A percentile compares a stretch with the other conserved stretches of the same genome.
Conservation (phyloP, 768 basidiomycete genomes). For the Russula brevipes region DNA sequence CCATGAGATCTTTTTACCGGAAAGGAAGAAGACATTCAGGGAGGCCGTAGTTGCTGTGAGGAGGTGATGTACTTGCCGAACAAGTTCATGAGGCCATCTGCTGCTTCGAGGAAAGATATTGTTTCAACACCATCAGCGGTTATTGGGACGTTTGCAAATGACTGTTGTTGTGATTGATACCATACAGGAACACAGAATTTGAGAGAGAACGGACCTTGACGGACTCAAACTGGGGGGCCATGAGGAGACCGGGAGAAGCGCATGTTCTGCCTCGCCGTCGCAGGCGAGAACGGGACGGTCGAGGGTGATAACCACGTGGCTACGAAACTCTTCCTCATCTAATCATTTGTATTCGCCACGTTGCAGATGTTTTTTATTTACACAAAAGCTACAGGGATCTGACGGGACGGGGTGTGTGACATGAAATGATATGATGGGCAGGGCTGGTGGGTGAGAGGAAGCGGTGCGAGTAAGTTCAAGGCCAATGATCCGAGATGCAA, state of each 20-base stretch:
- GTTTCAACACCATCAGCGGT: conserved; percentile 79
- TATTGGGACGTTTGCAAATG: conserved; percentile 78
- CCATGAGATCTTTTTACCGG: conserved; percentile 50
- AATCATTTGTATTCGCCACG: not conserved
- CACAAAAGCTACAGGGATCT: too few relatives aligned
- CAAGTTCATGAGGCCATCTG: conserved; percentile 75
- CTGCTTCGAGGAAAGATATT: conserved; percentile 73
- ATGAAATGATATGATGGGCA: not conserved
- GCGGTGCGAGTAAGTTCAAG: not conserved
- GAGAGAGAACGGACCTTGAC: conserved; percentile 46
- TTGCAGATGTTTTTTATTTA: too few relatives aligned
- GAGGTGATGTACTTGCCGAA: conserved; percentile 47
- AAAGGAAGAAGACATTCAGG: not conserved
- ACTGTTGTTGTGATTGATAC: conserved; percentile 42
- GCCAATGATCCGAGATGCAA: conserved; percentile 5
- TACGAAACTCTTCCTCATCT: not conserved
- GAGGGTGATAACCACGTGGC: conserved; percentile 13
- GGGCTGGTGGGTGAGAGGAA: not conserved
- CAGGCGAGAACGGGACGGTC: not conserved
- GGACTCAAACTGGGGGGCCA: conserved; percentile 63
- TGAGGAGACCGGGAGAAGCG: conserved; percentile 25
- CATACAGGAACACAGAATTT: not conserved
- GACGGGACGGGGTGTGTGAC: too few relatives aligned
- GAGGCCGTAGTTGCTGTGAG: not conserved
- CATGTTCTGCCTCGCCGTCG: not conserved